Percentiles rank a stretch among this genome's conserved stretches.
phyloP scores from a whole-genome alignment of 2,329 filamentous ascomycete species.

The Penicillium sp. region DNA sequence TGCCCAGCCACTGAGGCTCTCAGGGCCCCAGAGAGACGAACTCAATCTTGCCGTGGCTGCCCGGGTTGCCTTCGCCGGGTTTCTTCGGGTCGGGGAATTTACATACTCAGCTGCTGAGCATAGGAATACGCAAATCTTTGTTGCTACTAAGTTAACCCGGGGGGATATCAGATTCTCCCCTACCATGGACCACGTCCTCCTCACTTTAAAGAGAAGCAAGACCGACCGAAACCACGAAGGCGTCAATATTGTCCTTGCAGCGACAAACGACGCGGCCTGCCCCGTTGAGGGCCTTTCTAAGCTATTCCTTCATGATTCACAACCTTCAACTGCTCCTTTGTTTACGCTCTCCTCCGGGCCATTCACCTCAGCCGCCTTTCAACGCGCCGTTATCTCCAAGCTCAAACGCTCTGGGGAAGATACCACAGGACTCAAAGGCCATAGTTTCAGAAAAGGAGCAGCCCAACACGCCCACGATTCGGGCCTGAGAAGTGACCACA shows the following conservation, averaged over 20 bases:
- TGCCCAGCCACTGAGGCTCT: not conserved
- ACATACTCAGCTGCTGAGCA: conserved; percentile 3
- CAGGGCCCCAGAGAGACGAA: conserved; percentile 1
- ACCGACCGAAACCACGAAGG: conserved; percentile 5
- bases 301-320: conserved; percentile 5
- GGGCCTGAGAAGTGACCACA: conserved; percentile 8
- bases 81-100: conserved; percentile 7
- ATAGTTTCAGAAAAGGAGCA: conserved; percentile 11
- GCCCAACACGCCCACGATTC: conserved; percentile 12
- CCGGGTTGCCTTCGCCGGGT: conserved; percentile 7
- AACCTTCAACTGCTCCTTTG: conserved; percentile 2
- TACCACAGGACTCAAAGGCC: conserved; percentile 7
- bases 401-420: not conserved
- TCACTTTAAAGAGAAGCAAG: conserved; percentile 9
- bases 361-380: too few species aligned
- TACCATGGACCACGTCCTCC: conserved; percentile 1
- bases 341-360: not conserved
- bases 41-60: conserved; percentile 2
- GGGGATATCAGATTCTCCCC: conserved; percentile 5
- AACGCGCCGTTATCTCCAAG: not conserved
- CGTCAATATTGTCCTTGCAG: conserved; percentile 6
- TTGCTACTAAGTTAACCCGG: conserved; percentile 5
- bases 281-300: conserved; percentile 4
- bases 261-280: conserved; percentile 3
- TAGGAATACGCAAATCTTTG: conserved; percentile 1